Conservation (phyloP, 768 basidiomycete genomes). For the Pulveroboletus sp. region DNA sequence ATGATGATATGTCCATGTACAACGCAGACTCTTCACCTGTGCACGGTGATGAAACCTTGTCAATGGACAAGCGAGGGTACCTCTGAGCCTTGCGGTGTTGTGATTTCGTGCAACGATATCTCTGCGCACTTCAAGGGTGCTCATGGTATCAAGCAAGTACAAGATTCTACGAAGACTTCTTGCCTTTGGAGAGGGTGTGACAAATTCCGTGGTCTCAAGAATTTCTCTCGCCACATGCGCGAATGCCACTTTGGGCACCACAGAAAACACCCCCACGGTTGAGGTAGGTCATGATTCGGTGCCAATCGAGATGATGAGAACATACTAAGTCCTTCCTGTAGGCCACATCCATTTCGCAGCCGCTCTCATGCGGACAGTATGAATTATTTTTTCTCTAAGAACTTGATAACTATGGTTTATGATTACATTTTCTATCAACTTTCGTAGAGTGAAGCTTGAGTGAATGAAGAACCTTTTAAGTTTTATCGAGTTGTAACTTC, state of each 20-base stretch:
- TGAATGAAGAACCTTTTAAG: no score
- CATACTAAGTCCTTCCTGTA: neutral
- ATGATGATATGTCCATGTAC: no score
- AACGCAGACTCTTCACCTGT: neutral
- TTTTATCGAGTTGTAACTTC: no score
- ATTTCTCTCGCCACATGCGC: neutral
- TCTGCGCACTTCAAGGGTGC: neutral
- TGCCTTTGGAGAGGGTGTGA: neutral
- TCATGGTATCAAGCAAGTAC: neutral
- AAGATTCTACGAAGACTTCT: rapidly evolving
- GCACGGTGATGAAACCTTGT: neutral
- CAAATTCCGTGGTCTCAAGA: neutral
- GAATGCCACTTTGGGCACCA: conserved; percentile 3
- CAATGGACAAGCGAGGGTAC: neutral
- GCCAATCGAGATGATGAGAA: neutral
- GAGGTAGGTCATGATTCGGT: neutral
- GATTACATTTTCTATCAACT: neutral
- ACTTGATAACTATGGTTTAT: neutral
- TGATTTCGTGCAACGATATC: neutral
- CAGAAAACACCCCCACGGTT: neutral
- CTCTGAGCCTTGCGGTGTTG: neutral
- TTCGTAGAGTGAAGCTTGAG: no score
- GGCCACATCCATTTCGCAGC: no score
- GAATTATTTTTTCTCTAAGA: no score
- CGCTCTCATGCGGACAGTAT: no score